phyloP scores from a whole-genome alignment of 495 filamentous ascomycete species.

The Daldinia bambusicola region DNA sequence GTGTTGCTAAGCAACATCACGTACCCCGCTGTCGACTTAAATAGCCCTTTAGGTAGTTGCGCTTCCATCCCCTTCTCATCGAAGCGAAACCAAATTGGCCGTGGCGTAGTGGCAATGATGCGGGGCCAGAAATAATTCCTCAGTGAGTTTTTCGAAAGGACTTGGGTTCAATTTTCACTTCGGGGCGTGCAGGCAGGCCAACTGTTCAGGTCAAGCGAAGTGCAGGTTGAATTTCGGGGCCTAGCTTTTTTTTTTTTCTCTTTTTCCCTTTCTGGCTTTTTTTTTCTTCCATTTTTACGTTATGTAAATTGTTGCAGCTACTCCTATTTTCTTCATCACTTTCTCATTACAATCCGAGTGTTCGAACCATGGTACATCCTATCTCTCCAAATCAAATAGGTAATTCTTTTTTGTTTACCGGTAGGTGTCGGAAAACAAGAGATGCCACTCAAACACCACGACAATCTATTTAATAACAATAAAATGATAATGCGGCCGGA shows the following conservation, averaged over 20 bases:
- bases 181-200: background rate
- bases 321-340: no score
- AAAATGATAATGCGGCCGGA: background rate
- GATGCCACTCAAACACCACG: background rate
- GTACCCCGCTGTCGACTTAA: background rate
- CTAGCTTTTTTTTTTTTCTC: background rate
- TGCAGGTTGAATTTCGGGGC: background rate
- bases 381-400: background rate
- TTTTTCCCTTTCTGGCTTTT: background rate
- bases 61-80: background rate
- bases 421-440: background rate
- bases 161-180: background rate
- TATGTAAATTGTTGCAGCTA: background rate
- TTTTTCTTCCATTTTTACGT: background rate
- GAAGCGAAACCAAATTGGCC: background rate
- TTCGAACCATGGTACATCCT: background rate
- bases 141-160: background rate
- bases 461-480: background rate
- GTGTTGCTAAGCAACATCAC: conserved; percentile 1
- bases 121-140: background rate
- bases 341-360: background rate
- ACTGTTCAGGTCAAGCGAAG: background rate
- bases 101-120: background rate
- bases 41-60: background rate
- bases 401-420: background rate